Base-by-base conservation (phyloP, 2,329 filamentous ascomycete species). In the Camillea tinctor region DNA sequence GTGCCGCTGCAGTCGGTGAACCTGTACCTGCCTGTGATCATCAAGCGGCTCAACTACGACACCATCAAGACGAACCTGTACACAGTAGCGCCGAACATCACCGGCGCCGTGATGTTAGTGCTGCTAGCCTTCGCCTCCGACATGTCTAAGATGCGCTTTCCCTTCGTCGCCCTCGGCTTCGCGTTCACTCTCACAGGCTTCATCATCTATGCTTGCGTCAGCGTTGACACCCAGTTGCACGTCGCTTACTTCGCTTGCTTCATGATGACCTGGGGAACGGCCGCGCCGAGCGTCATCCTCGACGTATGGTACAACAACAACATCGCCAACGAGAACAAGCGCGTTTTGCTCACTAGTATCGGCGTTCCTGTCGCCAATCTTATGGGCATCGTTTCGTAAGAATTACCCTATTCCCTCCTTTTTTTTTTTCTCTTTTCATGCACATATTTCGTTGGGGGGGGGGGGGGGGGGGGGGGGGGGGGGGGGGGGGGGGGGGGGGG, bases 261-360 rank as follows among this genome's bases (percentile, higher is more conserved):
- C 73, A 89, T 93, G 87, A 91, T 92, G 88, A 88, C 86, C 13
- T 92, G 88, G 86, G 90, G 90, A 13, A 91, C 88, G 0, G 88
- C 86, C 0, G 89, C 89, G 0, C 89, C 90, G 0, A 40, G 80
- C 73, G 55, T 57, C 19, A 57, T 57, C 49, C 55, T 57, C 19
- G 55, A 57, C 50, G 55, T 36, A 60, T 88, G 86, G 87, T 92
- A 92, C 76, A 93, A 91, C 76, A 93, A 93, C 78, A 93, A 93
- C 71, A 84, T 92, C 58, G 89, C 89, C 1, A 84, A 93, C 68
- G 90, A 93, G 73, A 87, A 88, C 60, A 84, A 86, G 40, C 86
- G 90, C 50, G 81, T 91, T 5, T 80, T 87, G 0, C 78, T 92
- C 15, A 92, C 89, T 0, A 87, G 84, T 26, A 81, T 92, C 19